These are phyloP conservation scores for Leptodermis oblonga DNA, from an alignment of 257 asterid species.

Conservation along the genomic window DNA sequence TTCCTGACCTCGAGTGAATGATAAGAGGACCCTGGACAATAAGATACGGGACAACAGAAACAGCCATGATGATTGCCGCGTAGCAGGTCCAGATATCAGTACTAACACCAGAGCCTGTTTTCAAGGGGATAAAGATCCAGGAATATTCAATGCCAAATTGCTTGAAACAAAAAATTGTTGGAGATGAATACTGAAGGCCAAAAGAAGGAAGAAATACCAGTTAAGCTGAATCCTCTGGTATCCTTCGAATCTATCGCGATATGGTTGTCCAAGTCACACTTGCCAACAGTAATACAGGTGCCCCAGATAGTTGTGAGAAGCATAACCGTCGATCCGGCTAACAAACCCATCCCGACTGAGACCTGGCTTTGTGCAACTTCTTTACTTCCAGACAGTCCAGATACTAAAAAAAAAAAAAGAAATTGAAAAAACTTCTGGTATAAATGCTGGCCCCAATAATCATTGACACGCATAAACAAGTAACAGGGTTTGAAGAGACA, in stretches of 20 bases:
- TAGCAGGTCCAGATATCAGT: constrained; percentile 87
- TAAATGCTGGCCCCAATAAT: not conserved
- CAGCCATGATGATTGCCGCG: constrained; percentile 79
- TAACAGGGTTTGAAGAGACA: not conserved
- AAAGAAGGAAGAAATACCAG: constrained; percentile 42
- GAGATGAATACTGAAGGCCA: not conserved
- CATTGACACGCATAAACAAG: not conserved
- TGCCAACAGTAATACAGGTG: constrained; percentile 73
- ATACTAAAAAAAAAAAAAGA: constrained; percentile 40
- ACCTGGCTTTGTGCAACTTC: constrained; percentile 93
- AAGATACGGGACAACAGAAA: constrained; percentile 72
- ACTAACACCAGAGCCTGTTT: constrained; percentile 82
- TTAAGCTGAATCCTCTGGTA: constrained; percentile 56
- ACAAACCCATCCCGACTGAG: constrained; percentile 90
- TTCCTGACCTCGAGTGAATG: constrained; percentile 53
- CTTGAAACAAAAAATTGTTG: not conserved
- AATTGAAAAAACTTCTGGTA: not conserved
- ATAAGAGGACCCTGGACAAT: constrained; percentile 74
- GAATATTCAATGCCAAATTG: not conserved
- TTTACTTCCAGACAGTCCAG: constrained; percentile 72
- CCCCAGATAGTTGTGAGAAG: constrained; percentile 93
- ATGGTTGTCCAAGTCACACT: constrained; percentile 55
- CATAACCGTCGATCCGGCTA: constrained; percentile 97
- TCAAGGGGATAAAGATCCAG: constrained; percentile 17
- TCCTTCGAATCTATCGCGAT: constrained; percentile 52